Evolutionary conservation across 2,329 filamentous ascomycete species (phyloP).

Genomic region (Phaeosphaeria sp.): DNA sequence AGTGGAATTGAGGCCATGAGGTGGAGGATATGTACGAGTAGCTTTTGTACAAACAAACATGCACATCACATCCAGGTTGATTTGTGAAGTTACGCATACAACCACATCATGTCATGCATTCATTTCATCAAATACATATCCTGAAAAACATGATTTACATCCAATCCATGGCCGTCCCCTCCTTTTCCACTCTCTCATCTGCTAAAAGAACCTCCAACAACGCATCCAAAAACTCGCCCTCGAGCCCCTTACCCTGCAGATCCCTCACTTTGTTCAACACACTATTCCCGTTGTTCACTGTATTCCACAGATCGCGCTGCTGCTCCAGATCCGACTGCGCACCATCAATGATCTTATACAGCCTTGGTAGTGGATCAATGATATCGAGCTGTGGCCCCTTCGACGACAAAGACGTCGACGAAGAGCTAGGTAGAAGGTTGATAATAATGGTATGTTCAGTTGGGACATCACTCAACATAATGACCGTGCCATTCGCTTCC

Average conservation of each 20-base stretch:
- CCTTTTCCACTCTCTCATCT: conserved; percentile 38
- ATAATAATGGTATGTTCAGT: conserved; percentile 32
- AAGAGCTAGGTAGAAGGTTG: conserved; percentile 25
- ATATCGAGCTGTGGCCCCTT: conserved; percentile 40
- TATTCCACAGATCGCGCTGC: conserved; percentile 43
- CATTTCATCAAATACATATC: background rate
- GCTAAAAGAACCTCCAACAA: conserved; percentile 44
- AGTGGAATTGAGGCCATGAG: conserved; percentile 32
- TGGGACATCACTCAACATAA: conserved; percentile 31
- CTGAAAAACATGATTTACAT: background rate
- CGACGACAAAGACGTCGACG: background rate
- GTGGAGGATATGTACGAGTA: background rate
- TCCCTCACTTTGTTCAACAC: conserved; percentile 37
- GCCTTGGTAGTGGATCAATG: conserved; percentile 35
- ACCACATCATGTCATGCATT: background rate
- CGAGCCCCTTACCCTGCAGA: conserved; percentile 34
- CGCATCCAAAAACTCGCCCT: conserved; percentile 39
- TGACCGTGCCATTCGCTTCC: conserved; percentile 34
- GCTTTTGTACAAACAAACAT: background rate
- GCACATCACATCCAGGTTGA: background rate
- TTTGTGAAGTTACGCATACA: background rate
- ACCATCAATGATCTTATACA: conserved; percentile 39
- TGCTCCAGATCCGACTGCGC: conserved; percentile 37
- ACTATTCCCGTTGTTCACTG: conserved; percentile 34
- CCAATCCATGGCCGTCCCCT: conserved; percentile 6